These are phyloP conservation scores for Trametes sanguinea DNA, from an alignment of 768 basidiomycete species.

Conservation along the genomic window DNA sequence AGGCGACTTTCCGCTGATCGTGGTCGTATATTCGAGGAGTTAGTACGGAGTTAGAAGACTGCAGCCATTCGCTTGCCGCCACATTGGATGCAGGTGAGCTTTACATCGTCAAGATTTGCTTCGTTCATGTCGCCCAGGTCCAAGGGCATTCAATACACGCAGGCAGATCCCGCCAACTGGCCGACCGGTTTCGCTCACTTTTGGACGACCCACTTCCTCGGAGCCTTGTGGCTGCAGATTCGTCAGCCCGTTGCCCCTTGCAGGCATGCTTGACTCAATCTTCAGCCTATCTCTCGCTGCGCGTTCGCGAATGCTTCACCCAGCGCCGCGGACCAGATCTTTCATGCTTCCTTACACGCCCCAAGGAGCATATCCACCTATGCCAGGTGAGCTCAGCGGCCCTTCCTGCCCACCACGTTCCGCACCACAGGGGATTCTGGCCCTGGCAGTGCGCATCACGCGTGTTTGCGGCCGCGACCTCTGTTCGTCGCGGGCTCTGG, in stretches of 20 bases:
- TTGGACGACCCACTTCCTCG: background rate
- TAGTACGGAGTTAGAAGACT: slow-evolving; percentile 9
- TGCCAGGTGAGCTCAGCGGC: background rate
- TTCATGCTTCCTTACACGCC: background rate
- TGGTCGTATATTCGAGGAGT: background rate
- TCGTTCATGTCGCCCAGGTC: too few species aligned
- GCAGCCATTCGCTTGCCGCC: background rate
- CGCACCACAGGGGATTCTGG: background rate
- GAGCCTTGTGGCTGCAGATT: slow-evolving; percentile 2
- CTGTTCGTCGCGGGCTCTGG: background rate
- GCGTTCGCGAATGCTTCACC: background rate
- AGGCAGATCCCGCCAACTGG: background rate
- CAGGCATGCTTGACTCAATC: background rate
- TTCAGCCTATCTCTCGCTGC: slow-evolving; percentile 4
- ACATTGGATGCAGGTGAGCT: background rate
- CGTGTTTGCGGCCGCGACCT: background rate
- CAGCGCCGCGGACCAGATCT: slow-evolving; percentile 10
- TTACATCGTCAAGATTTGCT: background rate
- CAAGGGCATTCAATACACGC: background rate
- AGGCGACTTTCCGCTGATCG: too few species aligned
- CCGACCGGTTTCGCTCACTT: background rate
- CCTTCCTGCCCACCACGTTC: background rate
- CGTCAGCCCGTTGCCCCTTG: background rate
- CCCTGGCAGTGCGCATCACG: background rate
- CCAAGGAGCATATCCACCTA: background rate